Conservation (phyloP, 225 moss, liverwort and hornwort genomes). For the Pleurozium schreberi region DNA sequence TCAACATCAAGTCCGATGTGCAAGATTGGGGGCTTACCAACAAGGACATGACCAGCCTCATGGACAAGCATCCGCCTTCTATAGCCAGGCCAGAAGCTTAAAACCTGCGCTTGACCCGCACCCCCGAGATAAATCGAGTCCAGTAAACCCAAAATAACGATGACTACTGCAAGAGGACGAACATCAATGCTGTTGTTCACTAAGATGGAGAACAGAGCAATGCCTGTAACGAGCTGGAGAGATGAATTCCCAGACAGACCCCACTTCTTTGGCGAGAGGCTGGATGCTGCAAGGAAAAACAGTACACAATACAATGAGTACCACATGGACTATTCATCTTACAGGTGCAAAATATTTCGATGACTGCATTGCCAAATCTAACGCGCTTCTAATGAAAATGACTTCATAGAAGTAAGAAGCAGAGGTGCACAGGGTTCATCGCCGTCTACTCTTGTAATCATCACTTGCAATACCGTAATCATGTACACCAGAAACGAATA, state of each 20-base stretch:
- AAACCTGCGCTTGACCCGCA: conserved; percentile 51
- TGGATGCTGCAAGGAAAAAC: conserved; percentile 51
- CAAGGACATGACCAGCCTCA: conserved; percentile 98
- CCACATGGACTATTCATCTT: background rate
- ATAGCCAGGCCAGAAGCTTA: conserved; percentile 80
- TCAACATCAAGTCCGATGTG: background rate
- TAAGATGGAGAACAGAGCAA: conserved; percentile 58
- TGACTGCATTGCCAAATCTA: background rate
- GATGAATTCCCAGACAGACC: conserved; percentile 64
- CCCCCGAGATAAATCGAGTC: conserved; percentile 85
- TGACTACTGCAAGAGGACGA: conserved; percentile 40
- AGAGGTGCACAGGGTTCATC: background rate
- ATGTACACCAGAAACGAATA: background rate
- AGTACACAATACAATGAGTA: background rate
- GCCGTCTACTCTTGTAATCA: background rate
- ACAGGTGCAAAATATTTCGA: background rate
- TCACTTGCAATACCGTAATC: background rate
- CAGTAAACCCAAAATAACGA: conserved; percentile 59
- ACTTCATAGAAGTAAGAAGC: background rate
- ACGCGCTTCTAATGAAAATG: background rate
- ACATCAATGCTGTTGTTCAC: conserved; percentile 65
- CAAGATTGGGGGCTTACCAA: conserved; percentile 36
- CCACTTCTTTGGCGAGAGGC: conserved; percentile 96
- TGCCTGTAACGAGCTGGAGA: conserved; percentile 36
- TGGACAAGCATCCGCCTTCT: conserved; percentile 71